phyloP scores from a whole-genome alignment of 2,329 filamentous ascomycete genomes.

The Ceratocystis papillata region DNA sequence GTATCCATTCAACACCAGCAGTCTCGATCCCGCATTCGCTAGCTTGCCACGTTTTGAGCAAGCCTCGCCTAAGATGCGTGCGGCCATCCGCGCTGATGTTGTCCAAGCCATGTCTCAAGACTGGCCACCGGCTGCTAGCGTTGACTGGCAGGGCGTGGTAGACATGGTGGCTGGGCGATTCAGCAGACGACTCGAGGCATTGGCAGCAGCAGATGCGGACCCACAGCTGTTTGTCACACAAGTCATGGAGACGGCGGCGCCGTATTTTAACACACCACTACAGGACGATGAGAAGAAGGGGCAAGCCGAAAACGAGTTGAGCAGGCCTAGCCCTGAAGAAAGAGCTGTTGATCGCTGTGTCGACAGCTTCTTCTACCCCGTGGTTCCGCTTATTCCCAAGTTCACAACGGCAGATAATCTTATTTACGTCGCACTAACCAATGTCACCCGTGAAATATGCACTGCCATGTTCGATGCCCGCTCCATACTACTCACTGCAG shows the following conservation, averaged over 20 bases:
- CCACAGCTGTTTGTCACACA: conserved; percentile 31
- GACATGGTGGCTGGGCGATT: conserved; percentile 58
- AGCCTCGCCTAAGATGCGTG: conserved; percentile 30
- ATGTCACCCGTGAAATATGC: conserved; percentile 36
- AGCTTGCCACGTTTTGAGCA: conserved; percentile 32
- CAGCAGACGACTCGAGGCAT: conserved; percentile 40
- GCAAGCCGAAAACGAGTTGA: neutral
- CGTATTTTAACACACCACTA: conserved; percentile 36
- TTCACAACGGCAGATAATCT: conserved; percentile 37
- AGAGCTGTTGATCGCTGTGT: conserved; percentile 37
- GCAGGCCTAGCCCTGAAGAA: conserved; percentile 23
- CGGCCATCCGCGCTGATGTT: conserved; percentile 37
- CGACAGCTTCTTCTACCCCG: conserved; percentile 34
- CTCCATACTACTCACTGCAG: conserved; percentile 15
- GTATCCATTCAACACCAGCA: conserved; percentile 42
- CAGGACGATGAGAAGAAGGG: conserved; percentile 26
- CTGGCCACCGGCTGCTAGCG: conserved; percentile 15
- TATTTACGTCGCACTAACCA: conserved; percentile 36
- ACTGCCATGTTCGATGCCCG: conserved; percentile 27
- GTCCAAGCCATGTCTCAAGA: conserved; percentile 30
- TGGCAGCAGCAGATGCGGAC: conserved; percentile 30
- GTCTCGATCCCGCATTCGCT: conserved; percentile 31
- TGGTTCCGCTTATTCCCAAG: conserved; percentile 26
- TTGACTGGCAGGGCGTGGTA: conserved; percentile 56
- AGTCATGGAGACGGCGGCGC: conserved; percentile 34